These are phyloP conservation scores for Pisolithus microcarpus DNA, from an alignment of 768 basidiomycete species.

Conservation along the genomic window DNA sequence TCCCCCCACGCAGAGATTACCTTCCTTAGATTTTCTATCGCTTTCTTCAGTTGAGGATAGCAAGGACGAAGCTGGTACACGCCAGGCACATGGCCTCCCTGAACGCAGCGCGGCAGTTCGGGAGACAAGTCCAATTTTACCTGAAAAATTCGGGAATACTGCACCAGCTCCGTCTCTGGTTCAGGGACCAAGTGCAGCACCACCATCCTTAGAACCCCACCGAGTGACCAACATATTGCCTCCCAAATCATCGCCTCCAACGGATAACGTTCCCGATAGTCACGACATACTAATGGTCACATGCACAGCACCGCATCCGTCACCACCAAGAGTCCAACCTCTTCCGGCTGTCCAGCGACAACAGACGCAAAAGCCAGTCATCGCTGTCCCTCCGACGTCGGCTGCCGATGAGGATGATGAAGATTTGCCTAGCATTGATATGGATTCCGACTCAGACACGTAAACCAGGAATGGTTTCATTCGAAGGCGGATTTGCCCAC, in stretches of 20 bases:
- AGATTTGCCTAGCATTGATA: conserved; percentile 70
- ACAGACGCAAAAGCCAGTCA: background rate
- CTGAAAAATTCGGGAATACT: conserved; percentile 2
- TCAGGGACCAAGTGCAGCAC: background rate
- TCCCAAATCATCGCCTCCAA: conserved; percentile 1
- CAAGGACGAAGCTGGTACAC: conserved; percentile 49
- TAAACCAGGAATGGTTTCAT: conserved; percentile 31
- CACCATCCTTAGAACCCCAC: background rate
- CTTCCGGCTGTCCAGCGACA: conserved; percentile 1
- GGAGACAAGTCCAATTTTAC: background rate
- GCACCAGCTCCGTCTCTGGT: background rate
- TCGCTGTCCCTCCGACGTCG: conserved; percentile 6
- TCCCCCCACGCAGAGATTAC: conserved; percentile 61
- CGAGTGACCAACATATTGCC: background rate
- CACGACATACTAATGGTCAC: background rate
- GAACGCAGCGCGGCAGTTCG: conserved; percentile 8
- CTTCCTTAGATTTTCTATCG: conserved; percentile 53
- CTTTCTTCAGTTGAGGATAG: conserved; percentile 59
- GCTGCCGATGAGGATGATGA: conserved; percentile 46
- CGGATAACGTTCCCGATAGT: background rate
- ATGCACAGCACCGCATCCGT: background rate
- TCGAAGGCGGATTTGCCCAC: background rate
- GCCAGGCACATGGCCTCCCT: conserved; percentile 35
- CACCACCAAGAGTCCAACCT: background rate
- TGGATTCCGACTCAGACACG: conserved; percentile 80